Base-by-base conservation (phyloP, 768 basidiomycete species). In the Calocera cornea region DNA sequence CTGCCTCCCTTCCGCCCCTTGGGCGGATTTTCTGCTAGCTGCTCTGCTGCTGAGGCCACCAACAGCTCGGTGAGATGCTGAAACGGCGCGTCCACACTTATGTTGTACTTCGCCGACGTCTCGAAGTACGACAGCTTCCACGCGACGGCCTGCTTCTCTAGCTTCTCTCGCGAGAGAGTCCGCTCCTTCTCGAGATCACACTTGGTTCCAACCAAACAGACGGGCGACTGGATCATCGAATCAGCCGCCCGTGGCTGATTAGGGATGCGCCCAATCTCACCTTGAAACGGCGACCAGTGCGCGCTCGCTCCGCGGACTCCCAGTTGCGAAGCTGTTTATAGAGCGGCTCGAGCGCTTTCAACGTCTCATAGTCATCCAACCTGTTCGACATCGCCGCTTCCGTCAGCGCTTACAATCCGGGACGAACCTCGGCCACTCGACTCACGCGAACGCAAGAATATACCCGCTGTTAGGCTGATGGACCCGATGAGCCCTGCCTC, bases 171-270 rank as follows among this genome's bases (percentile, higher is more conserved):
- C 19, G 84, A 83, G 5, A 94, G 88, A 73, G 92, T 89, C 34
- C 92, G 83, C 75, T 94, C 92, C 68, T 83, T 85, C 31, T 83
- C 83, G 41, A 94, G 82, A 74, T 94, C 92, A 44, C 88, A 80
- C 75, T 92, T 92, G 34, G 91, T 92, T 47, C 91, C 92, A 10
- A 92, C 92, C 17, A 93, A 83, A 12, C 92, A 88, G 70, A 94
- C 89, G 10, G 92, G 92, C 70, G 54, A 72, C 54, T 60, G 44
- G 36, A 47, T 47, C 44, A 71, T n/a, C 70, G 49, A 69, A 41
- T 72, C 69, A 34, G 72, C 60, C 1, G 68, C 68, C 7, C 70
- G 50, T 33, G 67, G 70, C 34, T 72, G 71, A 60, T 72, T 33
- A 5, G 27, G 10, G 5, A 11, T n/a, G n/a, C 54, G 31, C 14